Base-by-base conservation (phyloP, 371 early-diverging fungal genomes). In the Phascolomyces articulosus region DNA sequence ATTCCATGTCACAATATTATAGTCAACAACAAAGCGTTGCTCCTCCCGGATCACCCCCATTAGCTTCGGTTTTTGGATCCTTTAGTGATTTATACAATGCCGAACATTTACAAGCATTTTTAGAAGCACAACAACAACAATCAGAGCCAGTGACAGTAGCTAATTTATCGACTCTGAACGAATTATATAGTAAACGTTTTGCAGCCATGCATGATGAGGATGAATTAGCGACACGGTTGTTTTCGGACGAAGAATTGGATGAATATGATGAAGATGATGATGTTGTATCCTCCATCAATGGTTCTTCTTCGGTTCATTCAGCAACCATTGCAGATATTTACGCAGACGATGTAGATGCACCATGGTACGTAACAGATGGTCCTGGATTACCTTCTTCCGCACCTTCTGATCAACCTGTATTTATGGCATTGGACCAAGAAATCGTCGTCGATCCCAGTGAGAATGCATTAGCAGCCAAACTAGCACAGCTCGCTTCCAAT, bases 401-500 rank as follows among this genome's bases (percentile, higher is more conserved):
- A 1, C 26, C 40, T 11, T 23, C 48, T 4, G 64, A 65, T 15
- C 70, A 61, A 34, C 60, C 62, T 1, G 59, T 70, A 41, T 55
- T 61, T 7, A 60, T 73, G 58, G 62, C 75, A 23, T 70, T 74
- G 60, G 83, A 81, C 29, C 79, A 78, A 40, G 86, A 85, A 24
- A 76, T 85, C 9, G 71, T 89, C 16, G 66, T 89, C 18, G 76
- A 89, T 28, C 90, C 92, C 1, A 69, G 84, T 23, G 92, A 93
- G 62, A 93, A 93, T 65, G 84, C 88, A 6, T 85, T 92, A 10
- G 93, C 96, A 11, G 95, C 95, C 9, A 94, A 96, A 70, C 83
- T 97, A 29, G 95, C 96, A 0, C 90, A 91, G 53, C 72, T 97
- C 56, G 86, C 94, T 78, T 84, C 80, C 60, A 85, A 89, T 63